Percentiles rank a stretch among this genome's conserved stretches.
phyloP scores from a whole-genome alignment of 78 protist genomes.

The Dictyostelium firmibasis region DNA sequence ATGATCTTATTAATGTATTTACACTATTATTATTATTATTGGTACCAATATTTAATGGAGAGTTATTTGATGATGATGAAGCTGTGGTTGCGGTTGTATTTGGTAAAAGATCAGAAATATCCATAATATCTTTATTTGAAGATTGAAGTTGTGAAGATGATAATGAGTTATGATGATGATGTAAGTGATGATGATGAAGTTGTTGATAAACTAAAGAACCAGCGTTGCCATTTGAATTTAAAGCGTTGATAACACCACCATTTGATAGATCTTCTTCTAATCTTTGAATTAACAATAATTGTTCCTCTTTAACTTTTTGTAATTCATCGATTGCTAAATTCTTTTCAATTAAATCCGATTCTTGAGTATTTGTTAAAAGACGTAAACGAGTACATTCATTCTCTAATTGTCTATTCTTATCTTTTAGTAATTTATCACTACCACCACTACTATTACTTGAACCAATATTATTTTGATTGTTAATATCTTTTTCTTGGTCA shows the following conservation, averaged over 20 bases:
- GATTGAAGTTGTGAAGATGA: not conserved
- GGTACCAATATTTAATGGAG: not conserved
- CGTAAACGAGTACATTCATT: constrained; percentile 60
- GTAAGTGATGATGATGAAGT: not conserved
- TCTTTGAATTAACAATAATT: constrained; percentile 19
- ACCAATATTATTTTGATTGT: not conserved
- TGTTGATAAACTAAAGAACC: constrained; percentile 9
- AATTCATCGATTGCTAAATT: not conserved
- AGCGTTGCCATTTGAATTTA: constrained; percentile 28
- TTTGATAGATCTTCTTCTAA: constrained; percentile 70
- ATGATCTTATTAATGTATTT: not conserved
- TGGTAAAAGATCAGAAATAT: constrained; percentile 11
- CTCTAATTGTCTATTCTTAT: constrained; percentile 75
- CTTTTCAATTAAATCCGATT: constrained; percentile 2
- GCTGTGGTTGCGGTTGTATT: not conserved
- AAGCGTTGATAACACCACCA: not conserved
- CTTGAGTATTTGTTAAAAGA: constrained; percentile 2
- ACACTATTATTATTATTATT: not conserved
- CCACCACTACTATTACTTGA: not conserved
- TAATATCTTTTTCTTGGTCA: not conserved
- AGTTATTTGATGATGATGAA: not conserved
- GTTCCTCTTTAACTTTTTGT: constrained; percentile 5
- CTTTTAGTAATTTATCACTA: constrained; percentile 51
- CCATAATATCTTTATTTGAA: not conserved
- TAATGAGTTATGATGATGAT: not conserved